Evolutionary conservation across 331 rosid species (phyloP).

Genomic region (Rosa hybrid): DNA sequence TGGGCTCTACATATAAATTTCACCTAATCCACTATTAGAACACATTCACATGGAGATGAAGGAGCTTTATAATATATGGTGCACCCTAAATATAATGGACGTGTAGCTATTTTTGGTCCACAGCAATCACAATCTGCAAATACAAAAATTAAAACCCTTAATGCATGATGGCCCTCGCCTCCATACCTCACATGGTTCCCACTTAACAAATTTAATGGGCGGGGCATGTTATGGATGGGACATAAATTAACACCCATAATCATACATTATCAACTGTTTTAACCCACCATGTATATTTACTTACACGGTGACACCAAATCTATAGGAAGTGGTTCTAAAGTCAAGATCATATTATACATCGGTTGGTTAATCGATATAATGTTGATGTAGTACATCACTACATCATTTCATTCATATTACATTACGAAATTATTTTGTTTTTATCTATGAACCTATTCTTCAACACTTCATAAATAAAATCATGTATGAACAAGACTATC

Average conservation of each 20-base stretch:
- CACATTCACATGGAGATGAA: conserved; percentile 1
- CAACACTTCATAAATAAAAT: background rate
- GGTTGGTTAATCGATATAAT: background rate
- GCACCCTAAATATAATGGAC: conserved; percentile 14
- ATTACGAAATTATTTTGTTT: background rate
- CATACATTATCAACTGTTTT: conserved; percentile 29
- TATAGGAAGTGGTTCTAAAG: conserved; percentile 7
- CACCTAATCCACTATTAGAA: conserved; percentile 15
- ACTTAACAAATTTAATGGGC: conserved; percentile 47
- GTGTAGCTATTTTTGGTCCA: background rate
- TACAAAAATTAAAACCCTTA: conserved; percentile 9
- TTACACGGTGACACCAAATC: background rate
- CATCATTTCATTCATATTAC: no score
- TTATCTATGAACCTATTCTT: background rate
- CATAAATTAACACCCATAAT: conserved; percentile 30
- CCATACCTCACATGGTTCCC: conserved; percentile 58
- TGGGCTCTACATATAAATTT: conserved; percentile 3
- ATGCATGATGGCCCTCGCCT: conserved; percentile 33
- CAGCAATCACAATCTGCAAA: conserved; percentile 1
- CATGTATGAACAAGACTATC: background rate
- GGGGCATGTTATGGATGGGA: conserved; percentile 53
- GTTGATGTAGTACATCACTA: background rate
- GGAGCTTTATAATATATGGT: background rate
- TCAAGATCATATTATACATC: conserved; percentile 7
- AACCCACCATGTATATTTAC: background rate